These are phyloP conservation scores for Antrodiella citrinella DNA, from an alignment of 768 basidiomycete genomes.

Conservation along the genomic window DNA sequence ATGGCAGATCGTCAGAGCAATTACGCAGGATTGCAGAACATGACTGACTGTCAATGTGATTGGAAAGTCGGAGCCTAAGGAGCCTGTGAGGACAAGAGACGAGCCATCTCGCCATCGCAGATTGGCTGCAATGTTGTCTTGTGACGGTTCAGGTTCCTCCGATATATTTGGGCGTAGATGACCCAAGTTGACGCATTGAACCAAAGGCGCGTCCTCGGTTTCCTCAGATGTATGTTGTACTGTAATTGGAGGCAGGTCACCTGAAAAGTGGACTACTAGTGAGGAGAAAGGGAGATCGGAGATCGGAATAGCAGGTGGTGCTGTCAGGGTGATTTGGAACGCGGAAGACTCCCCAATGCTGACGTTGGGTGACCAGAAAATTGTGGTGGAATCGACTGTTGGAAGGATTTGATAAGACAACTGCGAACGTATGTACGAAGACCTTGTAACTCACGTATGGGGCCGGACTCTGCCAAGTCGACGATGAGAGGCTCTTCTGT, in stretches of 20 bases:
- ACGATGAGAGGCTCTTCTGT: constrained; percentile 50
- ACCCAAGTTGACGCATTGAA: constrained; percentile 43
- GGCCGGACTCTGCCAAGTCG: constrained; percentile 53
- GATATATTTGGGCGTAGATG: constrained; percentile 14
- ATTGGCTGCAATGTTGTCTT: constrained; percentile 26
- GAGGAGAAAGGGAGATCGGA: constrained; percentile 53
- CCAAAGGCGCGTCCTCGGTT: constrained; percentile 4
- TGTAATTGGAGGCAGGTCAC: constrained; percentile 37
- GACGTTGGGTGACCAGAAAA: constrained; percentile 66
- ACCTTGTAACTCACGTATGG: constrained; percentile 51
- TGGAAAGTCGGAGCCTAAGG: constrained; percentile 42
- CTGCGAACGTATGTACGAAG: constrained; percentile 2
- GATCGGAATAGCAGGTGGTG: constrained; percentile 41
- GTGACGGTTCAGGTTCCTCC: constrained; percentile 11
- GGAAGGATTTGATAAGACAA: constrained; percentile 6
- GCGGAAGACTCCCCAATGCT: constrained; percentile 53
- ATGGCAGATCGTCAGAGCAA: background rate
- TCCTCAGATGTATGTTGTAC: constrained; percentile 34
- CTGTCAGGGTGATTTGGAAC: constrained; percentile 66
- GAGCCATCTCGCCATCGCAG: constrained; percentile 53
- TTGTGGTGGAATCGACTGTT: constrained; percentile 54
- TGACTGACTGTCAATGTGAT: constrained; percentile 47
- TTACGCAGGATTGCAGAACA: background rate
- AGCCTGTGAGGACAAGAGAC: constrained; percentile 54
- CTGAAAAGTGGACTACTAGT: constrained; percentile 53